Evolutionary conservation across 306 rosid species (phyloP).

Genomic region (Lathyrus sativus): DNA sequence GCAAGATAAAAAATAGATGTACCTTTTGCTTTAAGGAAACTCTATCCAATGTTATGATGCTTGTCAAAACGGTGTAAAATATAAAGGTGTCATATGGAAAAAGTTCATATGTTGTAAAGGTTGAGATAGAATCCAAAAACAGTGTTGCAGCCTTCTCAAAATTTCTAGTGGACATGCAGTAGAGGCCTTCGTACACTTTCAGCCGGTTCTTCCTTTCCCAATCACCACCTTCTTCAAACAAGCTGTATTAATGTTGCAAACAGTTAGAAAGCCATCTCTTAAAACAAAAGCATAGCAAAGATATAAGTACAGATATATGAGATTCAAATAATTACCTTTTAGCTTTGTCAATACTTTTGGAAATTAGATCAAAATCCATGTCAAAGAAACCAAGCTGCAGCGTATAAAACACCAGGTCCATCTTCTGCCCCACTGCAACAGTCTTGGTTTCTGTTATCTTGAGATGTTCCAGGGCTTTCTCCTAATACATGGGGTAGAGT

Average conservation of each 20-base stretch:
- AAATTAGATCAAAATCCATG: slow-evolving; percentile 96
- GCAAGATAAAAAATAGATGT: slow-evolving; percentile 13
- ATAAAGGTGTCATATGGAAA: slow-evolving; percentile 88
- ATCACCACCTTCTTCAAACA: slow-evolving; percentile 99
- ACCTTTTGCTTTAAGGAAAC: slow-evolving; percentile 97
- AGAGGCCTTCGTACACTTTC: slow-evolving; percentile 95
- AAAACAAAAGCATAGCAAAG: slow-evolving; percentile 23
- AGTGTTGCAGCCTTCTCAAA: slow-evolving; percentile 83
- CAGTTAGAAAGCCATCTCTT: slow-evolving; percentile 36
- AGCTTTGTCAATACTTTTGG: slow-evolving; percentile 94
- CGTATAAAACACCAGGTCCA: slow-evolving; percentile 91
- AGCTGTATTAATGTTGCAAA: slow-evolving; percentile 52
- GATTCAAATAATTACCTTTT: slow-evolving; percentile 52
- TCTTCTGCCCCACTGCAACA: slow-evolving; percentile 97
- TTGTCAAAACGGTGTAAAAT: slow-evolving; percentile 91
- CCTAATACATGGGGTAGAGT: slow-evolving; percentile 52
- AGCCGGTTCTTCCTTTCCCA: slow-evolving; percentile 98
- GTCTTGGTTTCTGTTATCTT: slow-evolving; percentile 92
- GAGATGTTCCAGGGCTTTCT: slow-evolving; percentile 86
- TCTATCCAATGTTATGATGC: slow-evolving; percentile 92
- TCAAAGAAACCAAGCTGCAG: slow-evolving; percentile 90
- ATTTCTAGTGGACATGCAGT: slow-evolving; percentile 88
- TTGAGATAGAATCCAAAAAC: slow-evolving; percentile 93
- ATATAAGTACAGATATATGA: slow-evolving; percentile 2
- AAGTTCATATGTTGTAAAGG: slow-evolving; percentile 90